Conservation (phyloP, 176 grass and related monocot genomes). For the Dactylis glomerata region DNA sequence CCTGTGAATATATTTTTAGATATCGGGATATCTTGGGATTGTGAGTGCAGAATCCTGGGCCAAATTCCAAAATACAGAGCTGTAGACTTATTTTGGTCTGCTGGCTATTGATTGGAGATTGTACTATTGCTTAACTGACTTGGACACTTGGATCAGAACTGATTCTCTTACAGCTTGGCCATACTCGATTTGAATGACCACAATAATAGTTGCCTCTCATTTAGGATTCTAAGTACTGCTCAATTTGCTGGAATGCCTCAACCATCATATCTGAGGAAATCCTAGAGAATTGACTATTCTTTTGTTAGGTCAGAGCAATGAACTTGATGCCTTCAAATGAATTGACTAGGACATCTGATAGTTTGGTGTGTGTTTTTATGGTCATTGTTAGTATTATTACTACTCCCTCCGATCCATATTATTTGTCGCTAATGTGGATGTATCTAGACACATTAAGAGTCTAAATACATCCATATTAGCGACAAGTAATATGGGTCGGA, state of each 20-base stretch:
- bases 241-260: neutral
- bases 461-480: too few species aligned
- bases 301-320: neutral
- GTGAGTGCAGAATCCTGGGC: neutral
- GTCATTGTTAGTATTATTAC: neutral
- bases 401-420: too few species aligned
- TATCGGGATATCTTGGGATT: neutral
- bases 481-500: too few species aligned
- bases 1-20: neutral
- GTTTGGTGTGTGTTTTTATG: conserved; percentile 3
- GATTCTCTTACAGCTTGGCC: neutral
- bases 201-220: conserved; percentile 1
- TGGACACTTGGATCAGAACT: neutral
- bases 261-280: conserved; percentile 10
- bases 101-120: neutral
- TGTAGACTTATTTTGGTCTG: conserved; percentile 7
- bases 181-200: neutral
- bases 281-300: neutral
- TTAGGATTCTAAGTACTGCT: neutral
- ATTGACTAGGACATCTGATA: neutral
- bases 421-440: too few species aligned
- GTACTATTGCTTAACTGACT: neutral
- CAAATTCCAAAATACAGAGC: neutral
- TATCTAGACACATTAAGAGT: too few species aligned
- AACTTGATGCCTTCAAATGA: conserved; percentile 9